phyloP scores from a whole-genome alignment of 2,329 filamentous ascomycete species.

The Diaporthe amygdali region DNA sequence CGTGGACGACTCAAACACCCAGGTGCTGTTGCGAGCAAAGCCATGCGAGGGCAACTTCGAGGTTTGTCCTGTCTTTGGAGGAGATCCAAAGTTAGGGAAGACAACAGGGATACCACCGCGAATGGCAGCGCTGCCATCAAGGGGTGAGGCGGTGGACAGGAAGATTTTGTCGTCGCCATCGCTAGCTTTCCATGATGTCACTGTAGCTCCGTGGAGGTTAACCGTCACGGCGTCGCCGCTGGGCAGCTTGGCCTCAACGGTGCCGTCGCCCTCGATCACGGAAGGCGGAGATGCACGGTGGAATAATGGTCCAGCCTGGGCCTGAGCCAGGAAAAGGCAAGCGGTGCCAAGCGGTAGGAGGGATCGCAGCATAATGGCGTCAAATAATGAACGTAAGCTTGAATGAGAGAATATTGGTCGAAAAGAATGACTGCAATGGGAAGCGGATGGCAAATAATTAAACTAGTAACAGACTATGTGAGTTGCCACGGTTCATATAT shows the following conservation, averaged over 20 bases:
- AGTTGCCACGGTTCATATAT: background rate
- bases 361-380: background rate
- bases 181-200: constrained; percentile 17
- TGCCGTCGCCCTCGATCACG: constrained; percentile 1
- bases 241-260: background rate
- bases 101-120: constrained; percentile 13
- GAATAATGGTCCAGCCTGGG: background rate
- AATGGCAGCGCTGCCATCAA: constrained; percentile 17
- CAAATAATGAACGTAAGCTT: background rate
- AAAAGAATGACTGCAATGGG: background rate
- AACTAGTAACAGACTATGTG: background rate
- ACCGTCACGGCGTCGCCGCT: constrained; percentile 9
- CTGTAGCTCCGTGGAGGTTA: constrained; percentile 14
- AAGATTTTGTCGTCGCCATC: constrained; percentile 18
- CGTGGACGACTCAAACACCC: background rate
- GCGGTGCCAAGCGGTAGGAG: background rate
- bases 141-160: constrained; percentile 11
- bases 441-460: background rate
- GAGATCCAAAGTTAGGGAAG: constrained; percentile 13
- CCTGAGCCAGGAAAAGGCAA: background rate
- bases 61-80: constrained; percentile 12
- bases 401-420: background rate
- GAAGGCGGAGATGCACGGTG: background rate
- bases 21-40: constrained; percentile 17
- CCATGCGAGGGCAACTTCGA: constrained; percentile 4